Evolutionary conservation across 345 rosid species (phyloP), one percentile per base, ranked within the genome.

Genomic region (Sisymbrium irio): DNA sequence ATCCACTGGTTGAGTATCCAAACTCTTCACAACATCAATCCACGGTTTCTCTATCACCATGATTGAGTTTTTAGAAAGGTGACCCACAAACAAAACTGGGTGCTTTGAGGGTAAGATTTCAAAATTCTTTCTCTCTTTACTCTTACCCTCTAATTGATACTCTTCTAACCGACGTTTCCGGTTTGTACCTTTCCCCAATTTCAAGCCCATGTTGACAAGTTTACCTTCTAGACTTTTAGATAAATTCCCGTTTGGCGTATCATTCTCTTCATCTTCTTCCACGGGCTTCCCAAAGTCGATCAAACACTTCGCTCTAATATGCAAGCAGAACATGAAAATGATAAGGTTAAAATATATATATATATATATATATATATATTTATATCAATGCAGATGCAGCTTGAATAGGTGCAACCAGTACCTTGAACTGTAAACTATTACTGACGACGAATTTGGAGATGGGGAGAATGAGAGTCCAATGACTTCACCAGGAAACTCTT

Each of bases 401-500:
- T 42, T 59, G 35, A 42, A 28, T 27, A 51, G 20, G 11, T 54
- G 44, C 39, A 39, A 77, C 35, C 73, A 46, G 51, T 67, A 94
- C 98, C 98, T 91, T 80, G 98, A 83, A 80, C 97, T 91, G 66
- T 91, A 91, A 57, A 94, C 80, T 62, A 91, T 82, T 30, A 85
- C 84, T 20, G 85, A 81, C 1, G 87, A 78, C 1, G 95, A 85
- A 79, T 78, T 73, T 22, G 90, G 76, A 10, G 83, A 69, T 1
- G 92, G 88, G 12, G 85, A 73, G 78, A 94, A 94, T 15, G 98
- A 88, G 41, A 94, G 86, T 37, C 97, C 98, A 59, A 87, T 85
- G 61, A 94, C 93, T 83, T 94, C 96, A 47, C 98, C 97, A 30
- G 98, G 98, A 80, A 91, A 94, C 73, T 94, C 98, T 83, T 83